These are phyloP conservation scores for Melanomma pulvis-pyrius DNA, from an alignment of 495 filamentous ascomycete species.

Conservation along the genomic window DNA sequence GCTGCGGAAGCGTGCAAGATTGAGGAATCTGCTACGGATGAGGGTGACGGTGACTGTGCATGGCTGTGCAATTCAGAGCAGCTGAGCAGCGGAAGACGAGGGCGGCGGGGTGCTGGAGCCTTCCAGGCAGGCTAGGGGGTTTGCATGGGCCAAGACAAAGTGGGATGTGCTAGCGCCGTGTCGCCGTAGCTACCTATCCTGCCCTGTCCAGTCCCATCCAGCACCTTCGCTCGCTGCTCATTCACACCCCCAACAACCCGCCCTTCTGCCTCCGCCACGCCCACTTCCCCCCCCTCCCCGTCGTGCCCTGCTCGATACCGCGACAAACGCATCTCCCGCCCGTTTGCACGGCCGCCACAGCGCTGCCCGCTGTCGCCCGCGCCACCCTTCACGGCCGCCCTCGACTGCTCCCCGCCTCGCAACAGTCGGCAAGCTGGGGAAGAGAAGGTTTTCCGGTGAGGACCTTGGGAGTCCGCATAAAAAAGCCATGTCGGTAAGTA, in stretches of 20 bases:
- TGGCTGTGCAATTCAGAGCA: not conserved
- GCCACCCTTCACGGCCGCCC: conserved; percentile 13
- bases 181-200: conserved; percentile 11
- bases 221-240: conserved; percentile 20
- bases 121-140: conserved; percentile 1
- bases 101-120: conserved; percentile 8
- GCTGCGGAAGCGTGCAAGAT: not conserved
- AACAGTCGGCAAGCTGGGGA: conserved; percentile 70
- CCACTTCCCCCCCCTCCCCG: not conserved
- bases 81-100: not conserved
- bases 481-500: conserved; percentile 81
- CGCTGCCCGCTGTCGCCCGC: not conserved
- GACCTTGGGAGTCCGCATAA: conserved; percentile 73
- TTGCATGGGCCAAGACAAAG: conserved; percentile 19
- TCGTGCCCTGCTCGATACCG: not conserved
- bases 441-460: conserved; percentile 83
- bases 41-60: not conserved
- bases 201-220: too few species aligned
- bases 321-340: not conserved
- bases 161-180: conserved; percentile 24
- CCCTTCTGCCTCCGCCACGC: not conserved
- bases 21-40: not conserved
- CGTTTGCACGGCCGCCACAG: not conserved
- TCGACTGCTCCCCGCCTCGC: conserved; percentile 20
- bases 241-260: conserved; percentile 4